phyloP scores from a whole-genome alignment of 177 flowering plant species.

The Vitis hybrid region DNA sequence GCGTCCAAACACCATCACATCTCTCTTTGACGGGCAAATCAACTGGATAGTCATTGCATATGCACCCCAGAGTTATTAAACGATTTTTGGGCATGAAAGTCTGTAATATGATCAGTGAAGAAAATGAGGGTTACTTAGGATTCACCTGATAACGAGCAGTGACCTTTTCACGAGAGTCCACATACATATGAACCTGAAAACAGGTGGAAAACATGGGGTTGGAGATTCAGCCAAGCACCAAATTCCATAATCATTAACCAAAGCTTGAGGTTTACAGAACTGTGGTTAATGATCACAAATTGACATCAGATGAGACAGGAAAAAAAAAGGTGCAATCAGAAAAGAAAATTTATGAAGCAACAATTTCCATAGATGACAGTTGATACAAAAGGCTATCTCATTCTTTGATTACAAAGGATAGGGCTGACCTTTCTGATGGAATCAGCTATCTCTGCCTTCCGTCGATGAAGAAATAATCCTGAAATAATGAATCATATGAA shows the following conservation, averaged over 20 bases:
- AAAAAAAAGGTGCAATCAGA: too few relatives aligned
- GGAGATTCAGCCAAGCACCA: background rate
- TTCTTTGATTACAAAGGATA: slow-evolving; percentile 4
- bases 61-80: background rate
- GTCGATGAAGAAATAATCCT: slow-evolving; percentile 97
- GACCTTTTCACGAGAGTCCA: slow-evolving; percentile 94
- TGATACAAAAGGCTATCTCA: background rate
- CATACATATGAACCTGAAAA: slow-evolving; percentile 76
- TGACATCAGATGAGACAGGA: too few relatives aligned
- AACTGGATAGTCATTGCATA: slow-evolving; percentile 38
- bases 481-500: slow-evolving; percentile 16
- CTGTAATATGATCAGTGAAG: background rate
- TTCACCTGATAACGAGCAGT: slow-evolving; percentile 96
- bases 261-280: too few relatives aligned
- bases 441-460: slow-evolving; percentile 81
- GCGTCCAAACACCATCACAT: slow-evolving; percentile 92
- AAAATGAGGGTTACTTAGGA: background rate
- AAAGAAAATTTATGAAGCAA: too few relatives aligned
- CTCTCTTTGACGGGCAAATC: slow-evolving; percentile 94
- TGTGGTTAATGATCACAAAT: too few relatives aligned
- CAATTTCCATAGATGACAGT: too few relatives aligned
- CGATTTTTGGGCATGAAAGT: background rate
- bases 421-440: slow-evolving; percentile 67
- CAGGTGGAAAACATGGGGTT: background rate
- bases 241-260: too few relatives aligned